phyloP scores from a whole-genome alignment of 2,329 filamentous ascomycete species.

The Geosmithia morbida region DNA sequence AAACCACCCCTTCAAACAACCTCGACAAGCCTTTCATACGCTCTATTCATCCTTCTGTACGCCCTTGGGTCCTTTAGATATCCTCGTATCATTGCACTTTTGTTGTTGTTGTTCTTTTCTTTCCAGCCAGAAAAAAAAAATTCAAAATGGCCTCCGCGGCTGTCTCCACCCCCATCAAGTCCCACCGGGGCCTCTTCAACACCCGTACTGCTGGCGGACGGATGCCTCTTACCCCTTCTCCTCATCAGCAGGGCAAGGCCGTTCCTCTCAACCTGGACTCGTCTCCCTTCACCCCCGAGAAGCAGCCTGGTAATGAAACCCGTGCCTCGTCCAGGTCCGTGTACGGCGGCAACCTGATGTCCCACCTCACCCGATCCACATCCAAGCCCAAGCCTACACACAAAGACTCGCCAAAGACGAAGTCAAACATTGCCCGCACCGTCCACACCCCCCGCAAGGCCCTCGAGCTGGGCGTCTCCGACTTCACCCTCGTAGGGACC shows the following conservation, averaged over 20 bases:
- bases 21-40: neutral
- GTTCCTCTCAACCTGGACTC: constrained; percentile 40
- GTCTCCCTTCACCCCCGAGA: constrained; percentile 68
- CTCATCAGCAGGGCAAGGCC: constrained; percentile 48
- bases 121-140: neutral
- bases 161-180: constrained; percentile 87
- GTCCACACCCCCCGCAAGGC: constrained; percentile 65
- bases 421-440: constrained; percentile 71
- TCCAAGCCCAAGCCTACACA: constrained; percentile 41
- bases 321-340: constrained; percentile 53
- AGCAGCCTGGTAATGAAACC: constrained; percentile 33
- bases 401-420: constrained; percentile 69
- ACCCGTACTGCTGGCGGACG: constrained; percentile 87
- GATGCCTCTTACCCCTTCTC: constrained; percentile 88
- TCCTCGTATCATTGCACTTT: neutral
- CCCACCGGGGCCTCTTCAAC: constrained; percentile 84
- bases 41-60: neutral
- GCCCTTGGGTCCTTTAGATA: neutral
- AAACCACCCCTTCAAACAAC: constrained; percentile 7
- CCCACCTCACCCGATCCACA: constrained; percentile 59
- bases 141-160: constrained; percentile 63
- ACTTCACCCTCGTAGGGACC: constrained; percentile 82
- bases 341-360: constrained; percentile 65
- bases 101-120: neutral
- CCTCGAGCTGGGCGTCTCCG: constrained; percentile 81